These are phyloP conservation scores for Dillenia turbinata DNA, from an alignment of 164 flowering plant species.

Conservation along the genomic window DNA sequence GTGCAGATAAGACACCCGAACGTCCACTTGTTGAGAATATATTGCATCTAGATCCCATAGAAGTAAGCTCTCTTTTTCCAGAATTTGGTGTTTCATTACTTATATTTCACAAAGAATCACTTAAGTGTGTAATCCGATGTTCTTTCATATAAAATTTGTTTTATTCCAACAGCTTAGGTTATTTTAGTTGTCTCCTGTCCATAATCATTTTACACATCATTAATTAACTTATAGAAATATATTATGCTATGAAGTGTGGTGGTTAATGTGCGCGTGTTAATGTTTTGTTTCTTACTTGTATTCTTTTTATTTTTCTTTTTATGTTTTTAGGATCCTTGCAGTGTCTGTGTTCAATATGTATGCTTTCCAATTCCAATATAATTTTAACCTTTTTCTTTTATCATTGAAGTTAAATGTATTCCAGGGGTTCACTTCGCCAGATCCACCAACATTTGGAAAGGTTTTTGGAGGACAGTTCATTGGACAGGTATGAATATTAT, in stretches of 20 bases:
- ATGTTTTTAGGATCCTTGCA: not conserved
- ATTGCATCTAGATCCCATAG: conserved; percentile 81
- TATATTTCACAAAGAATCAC: not conserved
- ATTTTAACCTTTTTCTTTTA: conserved; percentile 5
- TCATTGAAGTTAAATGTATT: conserved; percentile 69
- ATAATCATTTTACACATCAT: too few species aligned
- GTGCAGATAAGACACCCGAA: conserved; percentile 52
- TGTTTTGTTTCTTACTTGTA: too few species aligned
- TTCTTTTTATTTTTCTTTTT: too few species aligned
- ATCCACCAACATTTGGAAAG: conserved; percentile 78
- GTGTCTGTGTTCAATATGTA: not conserved
- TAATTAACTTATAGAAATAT: too few species aligned
- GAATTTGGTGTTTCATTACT: not conserved
- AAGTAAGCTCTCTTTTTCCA: conserved; percentile 38
- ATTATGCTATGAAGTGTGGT: too few species aligned
- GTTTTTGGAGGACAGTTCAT: conserved; percentile 94
- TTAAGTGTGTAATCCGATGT: too few species aligned
- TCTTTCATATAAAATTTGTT: too few species aligned
- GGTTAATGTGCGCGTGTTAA: too few species aligned
- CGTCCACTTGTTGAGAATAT: conserved; percentile 68
- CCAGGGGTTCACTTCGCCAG: conserved; percentile 77
- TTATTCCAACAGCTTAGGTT: too few species aligned
- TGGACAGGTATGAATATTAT: conserved; percentile 64
- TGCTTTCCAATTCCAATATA: too few species aligned
- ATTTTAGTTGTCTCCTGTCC: too few species aligned